Conservation (phyloP, 495 filamentous ascomycete genomes). For the Lophiotrema nucula region DNA sequence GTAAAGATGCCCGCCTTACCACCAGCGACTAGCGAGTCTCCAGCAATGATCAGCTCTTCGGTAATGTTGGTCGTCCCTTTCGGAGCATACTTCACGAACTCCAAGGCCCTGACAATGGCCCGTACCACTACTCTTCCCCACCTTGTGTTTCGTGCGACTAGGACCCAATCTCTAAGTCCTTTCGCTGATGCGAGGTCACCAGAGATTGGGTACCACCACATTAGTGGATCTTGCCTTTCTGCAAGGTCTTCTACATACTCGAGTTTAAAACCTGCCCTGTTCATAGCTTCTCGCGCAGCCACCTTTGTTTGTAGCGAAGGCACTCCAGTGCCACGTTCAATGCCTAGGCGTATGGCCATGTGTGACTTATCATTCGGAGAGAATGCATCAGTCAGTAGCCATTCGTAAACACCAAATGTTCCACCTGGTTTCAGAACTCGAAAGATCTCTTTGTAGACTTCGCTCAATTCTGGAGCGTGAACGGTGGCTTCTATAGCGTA, state of each 20-base stretch:
- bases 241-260: slow-evolving; percentile 86
- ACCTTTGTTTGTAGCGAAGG: slow-evolving; percentile 94
- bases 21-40: slow-evolving; percentile 85
- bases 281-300: slow-evolving; percentile 83
- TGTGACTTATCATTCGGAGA: slow-evolving; percentile 85
- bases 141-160: slow-evolving; percentile 88
- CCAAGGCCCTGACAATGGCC: slow-evolving; percentile 74
- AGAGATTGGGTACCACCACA: slow-evolving; percentile 94
- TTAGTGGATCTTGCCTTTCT: slow-evolving; percentile 58
- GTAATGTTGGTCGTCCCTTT: slow-evolving; percentile 92
- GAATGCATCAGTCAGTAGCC: slow-evolving; percentile 98
- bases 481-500: slow-evolving; percentile 98
- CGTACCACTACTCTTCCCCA: slow-evolving; percentile 73
- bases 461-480: slow-evolving; percentile 88
- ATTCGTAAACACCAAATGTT: slow-evolving; percentile 96
- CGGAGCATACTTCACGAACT: slow-evolving; percentile 73
- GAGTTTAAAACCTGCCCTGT: slow-evolving; percentile 84
- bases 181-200: slow-evolving; percentile 80
- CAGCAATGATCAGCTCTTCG: slow-evolving; percentile 77
- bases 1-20: slow-evolving; percentile 93
- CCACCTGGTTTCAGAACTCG: slow-evolving; percentile 95
- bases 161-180: slow-evolving; percentile 74
- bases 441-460: slow-evolving; percentile 91
- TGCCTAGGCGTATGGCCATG: slow-evolving; percentile 92
- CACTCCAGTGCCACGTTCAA: slow-evolving; percentile 96